Base-by-base conservation (phyloP, 2,329 filamentous ascomycete species). In the Septoria linicola region DNA sequence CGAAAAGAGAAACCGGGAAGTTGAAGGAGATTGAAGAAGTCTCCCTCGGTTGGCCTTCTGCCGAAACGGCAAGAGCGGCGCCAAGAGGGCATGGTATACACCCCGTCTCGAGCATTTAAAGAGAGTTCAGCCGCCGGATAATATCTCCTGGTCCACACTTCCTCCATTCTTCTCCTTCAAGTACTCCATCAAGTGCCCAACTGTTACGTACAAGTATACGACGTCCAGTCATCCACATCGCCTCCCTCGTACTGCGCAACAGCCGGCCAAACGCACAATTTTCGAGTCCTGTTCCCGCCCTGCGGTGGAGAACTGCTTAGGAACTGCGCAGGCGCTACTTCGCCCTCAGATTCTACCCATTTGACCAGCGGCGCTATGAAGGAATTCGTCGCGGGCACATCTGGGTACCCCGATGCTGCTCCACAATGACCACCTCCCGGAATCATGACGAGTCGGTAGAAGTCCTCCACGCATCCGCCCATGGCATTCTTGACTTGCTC, bases 371-470 rank as follows among this genome's bases (percentile, higher is more conserved):
- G 60, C 4, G 68, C 64, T 3, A 70, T 48, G n/a, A 65, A 60
- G 42, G 70, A 61, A 52, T 70, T 72, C 5, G 58, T 65, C 1
- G 57, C 63, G 3, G 68, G 69, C 19, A 66, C 66, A 14, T 58
- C 55, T 3, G 68, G 65, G 58, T 70, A 72, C 4, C 57, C 53
- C 7, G 57, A 32, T 3, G 66, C 65, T 17, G 66, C 53, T n/a
- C 68, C 67, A 48, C 69, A 72, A 55, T 74, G 71, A 1, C 71
- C 70, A 32, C 69, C 68, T 8, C 60, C 70, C 1, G 71, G 71
- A 4, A 72, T 54, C 70, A 72, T 73, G 46, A 69, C 72, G 3
- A 73, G 46, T 3, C 63, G 57, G 43, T 69, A 65, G 49, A 66
- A 72, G 20, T 69, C 66, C 5, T 59, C 53, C 19, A 70, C 53